A percentile compares a stretch with the other conserved stretches of the same genome.
Conservation (phyloP, 2,329 filamentous ascomycete genomes). For the Sodiomyces alkalinus region DNA sequence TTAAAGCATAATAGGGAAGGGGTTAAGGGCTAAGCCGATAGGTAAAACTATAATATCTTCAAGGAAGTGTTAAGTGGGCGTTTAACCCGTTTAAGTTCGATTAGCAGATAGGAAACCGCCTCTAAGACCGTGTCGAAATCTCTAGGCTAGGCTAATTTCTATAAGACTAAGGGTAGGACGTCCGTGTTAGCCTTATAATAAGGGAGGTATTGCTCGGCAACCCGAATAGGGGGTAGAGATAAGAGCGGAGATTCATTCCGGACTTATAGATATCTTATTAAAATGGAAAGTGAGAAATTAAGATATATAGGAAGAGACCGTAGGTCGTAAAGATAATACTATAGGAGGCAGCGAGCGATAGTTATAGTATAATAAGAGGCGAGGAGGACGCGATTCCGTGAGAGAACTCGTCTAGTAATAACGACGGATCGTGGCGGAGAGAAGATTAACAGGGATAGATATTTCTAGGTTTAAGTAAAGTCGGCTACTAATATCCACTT, state of each 20-base stretch:
- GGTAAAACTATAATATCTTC: background rate
- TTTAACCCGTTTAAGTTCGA: constrained; percentile 69
- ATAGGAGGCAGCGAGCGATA: constrained; percentile 63
- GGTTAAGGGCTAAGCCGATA: background rate
- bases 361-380: constrained; percentile 47
- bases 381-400: background rate
- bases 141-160: constrained; percentile 45
- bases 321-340: constrained; percentile 73
- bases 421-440: too few species aligned
- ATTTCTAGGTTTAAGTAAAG: too few species aligned
- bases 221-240: too few species aligned
- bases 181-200: background rate
- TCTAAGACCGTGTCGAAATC: constrained; percentile 47
- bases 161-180: constrained; percentile 41
- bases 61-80: constrained; percentile 2
- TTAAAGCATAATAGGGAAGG: background rate
- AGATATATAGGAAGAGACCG: constrained; percentile 55
- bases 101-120: constrained; percentile 61
- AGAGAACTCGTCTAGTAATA: too few species aligned
- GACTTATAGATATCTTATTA: too few species aligned
- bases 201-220: too few species aligned
- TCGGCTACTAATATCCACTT: too few species aligned
- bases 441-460: too few species aligned
- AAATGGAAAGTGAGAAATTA: too few species aligned
- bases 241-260: background rate